Evolutionary conservation across 208 protist genomes (phyloP).

Genomic region (Leishmania lainsoni): DNA sequence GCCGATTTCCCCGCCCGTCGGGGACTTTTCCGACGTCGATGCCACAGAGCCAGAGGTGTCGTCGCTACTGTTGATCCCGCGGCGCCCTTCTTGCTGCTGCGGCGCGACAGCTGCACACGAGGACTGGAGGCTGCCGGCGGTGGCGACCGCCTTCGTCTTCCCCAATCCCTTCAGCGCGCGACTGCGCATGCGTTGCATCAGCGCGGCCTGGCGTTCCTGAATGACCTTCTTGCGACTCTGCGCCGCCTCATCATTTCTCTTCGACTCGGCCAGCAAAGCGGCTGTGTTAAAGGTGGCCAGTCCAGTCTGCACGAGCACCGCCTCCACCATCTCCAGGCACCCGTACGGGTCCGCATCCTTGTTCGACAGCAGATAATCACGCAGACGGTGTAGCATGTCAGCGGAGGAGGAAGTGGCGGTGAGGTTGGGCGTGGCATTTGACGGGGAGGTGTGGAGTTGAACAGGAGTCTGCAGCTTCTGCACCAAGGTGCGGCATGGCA

Average conservation of each 20-base stretch:
- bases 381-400: conserved; percentile 56
- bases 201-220: conserved; percentile 69
- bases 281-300: conserved; percentile 37
- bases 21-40: not conserved
- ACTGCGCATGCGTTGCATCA: conserved; percentile 64
- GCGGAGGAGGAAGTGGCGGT: conserved; percentile 15
- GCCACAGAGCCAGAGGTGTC: not conserved
- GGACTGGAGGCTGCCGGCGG: not conserved
- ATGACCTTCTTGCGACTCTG: conserved; percentile 43
- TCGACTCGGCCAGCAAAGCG: conserved; percentile 21
- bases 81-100: not conserved
- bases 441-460: not conserved
- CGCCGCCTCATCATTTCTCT: conserved; percentile 26
- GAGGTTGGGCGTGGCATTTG: not conserved
- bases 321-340: conserved; percentile 56
- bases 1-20: not conserved
- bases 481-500: conserved; percentile 36
- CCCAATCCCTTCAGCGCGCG: conserved; percentile 31
- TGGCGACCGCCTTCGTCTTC: not conserved
- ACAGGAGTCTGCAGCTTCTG: conserved; percentile 48
- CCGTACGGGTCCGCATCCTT: conserved; percentile 48
- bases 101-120: not conserved
- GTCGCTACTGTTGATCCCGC: not conserved
- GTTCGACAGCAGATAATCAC: conserved; percentile 31
- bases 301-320: conserved; percentile 41